Conservation (phyloP, 352 stramenopile genomes). For the Phytophthora lateralis region DNA sequence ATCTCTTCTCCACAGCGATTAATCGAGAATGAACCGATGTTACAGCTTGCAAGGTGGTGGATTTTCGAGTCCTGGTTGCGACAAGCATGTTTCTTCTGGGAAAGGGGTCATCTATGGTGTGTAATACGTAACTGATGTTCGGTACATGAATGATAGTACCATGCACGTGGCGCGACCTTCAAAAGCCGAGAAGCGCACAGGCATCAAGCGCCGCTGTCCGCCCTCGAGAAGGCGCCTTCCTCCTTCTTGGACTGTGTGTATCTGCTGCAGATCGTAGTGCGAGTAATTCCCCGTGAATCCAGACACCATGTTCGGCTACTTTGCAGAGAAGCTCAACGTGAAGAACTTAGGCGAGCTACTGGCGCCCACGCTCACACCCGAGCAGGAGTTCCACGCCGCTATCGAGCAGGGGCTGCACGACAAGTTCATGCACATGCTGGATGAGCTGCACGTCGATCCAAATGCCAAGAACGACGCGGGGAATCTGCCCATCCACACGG, state of each 20-base stretch:
- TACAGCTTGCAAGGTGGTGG: neutral
- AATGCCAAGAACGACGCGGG: conserved; percentile 75
- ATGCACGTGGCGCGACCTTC: conserved; percentile 14
- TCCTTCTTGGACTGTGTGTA: neutral
- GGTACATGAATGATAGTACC: conserved; percentile 7
- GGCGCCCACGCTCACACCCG: conserved; percentile 84
- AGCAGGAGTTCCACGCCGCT: conserved; percentile 82
- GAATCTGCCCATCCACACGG: conserved; percentile 87
- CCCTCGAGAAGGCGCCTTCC: conserved; percentile 9
- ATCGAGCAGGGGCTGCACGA: conserved; percentile 78
- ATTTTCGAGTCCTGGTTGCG: conserved; percentile 16
- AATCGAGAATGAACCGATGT: conserved; percentile 21
- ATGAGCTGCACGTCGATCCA: conserved; percentile 71
- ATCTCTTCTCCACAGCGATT: conserved; percentile 19
- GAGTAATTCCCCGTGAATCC: neutral
- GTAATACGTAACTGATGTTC: neutral
- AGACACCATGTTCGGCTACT: conserved; percentile 83
- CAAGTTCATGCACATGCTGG: conserved; percentile 75
- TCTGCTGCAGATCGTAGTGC: conserved; percentile 9
- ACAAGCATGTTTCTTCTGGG: conserved; percentile 1
- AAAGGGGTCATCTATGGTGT: neutral
- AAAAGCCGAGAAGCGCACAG: conserved; percentile 13
- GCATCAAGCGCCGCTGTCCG: neutral
- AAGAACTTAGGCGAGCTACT: conserved; percentile 90
- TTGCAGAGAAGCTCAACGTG: conserved; percentile 90